Conservation (phyloP, 1,139 yeast genomes). For the Meyerozyma elateridarum region DNA sequence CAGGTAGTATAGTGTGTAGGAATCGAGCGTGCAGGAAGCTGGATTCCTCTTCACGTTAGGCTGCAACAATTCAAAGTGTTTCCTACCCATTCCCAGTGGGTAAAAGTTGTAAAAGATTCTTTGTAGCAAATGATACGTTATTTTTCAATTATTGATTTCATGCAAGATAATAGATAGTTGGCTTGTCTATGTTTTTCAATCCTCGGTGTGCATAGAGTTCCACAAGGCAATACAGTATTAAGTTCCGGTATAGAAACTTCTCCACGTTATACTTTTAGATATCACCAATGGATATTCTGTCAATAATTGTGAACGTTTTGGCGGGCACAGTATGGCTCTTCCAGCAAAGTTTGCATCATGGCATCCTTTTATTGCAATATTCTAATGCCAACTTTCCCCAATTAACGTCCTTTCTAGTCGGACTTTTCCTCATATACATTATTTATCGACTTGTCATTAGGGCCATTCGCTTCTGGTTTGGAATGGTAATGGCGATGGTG, state of each 20-base stretch:
- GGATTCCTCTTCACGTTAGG: too few relatives aligned
- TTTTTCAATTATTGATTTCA: slow-evolving; percentile 5
- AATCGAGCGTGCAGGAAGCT: too few relatives aligned
- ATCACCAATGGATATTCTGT: slow-evolving; percentile 8
- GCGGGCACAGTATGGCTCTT: slow-evolving; percentile 12
- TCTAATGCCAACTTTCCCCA: slow-evolving; percentile 23
- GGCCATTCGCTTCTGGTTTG: slow-evolving; percentile 24
- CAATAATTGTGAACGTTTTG: slow-evolving; percentile 8
- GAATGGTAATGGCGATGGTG: slow-evolving; percentile 18
- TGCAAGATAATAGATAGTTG: slow-evolving; percentile 9
- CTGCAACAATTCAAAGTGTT: too few relatives aligned
- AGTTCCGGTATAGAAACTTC: too few relatives aligned
- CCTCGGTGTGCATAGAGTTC: too few relatives aligned
- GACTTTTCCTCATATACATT: slow-evolving; percentile 19
- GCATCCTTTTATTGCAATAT: slow-evolving; percentile 14
- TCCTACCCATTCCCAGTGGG: too few relatives aligned
- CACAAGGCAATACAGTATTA: too few relatives aligned
- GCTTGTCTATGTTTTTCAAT: background rate
- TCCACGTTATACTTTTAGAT: too few relatives aligned
- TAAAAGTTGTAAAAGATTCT: too few relatives aligned
- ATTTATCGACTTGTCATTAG: slow-evolving; percentile 18
- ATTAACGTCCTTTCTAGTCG: slow-evolving; percentile 16
- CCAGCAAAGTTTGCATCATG: slow-evolving; percentile 14
- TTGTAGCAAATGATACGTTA: too few relatives aligned
- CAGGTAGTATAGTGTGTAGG: too few relatives aligned